phyloP scores from a whole-genome alignment of 106 monocot species.

The Cymbidium sinense region DNA sequence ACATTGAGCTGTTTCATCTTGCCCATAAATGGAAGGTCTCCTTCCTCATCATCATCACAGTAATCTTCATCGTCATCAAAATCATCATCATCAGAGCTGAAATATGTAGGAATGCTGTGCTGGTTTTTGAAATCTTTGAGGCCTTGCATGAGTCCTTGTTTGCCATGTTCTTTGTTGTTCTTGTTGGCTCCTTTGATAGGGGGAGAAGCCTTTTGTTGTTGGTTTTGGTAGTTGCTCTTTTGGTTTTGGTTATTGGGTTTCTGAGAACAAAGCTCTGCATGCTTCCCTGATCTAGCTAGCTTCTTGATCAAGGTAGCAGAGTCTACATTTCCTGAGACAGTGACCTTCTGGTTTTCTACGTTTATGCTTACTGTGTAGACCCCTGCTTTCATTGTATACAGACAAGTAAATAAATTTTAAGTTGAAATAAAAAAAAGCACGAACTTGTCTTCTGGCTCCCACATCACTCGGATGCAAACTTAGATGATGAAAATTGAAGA shows the following conservation, averaged over 20 bases:
- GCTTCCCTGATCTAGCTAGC: constrained; percentile 69
- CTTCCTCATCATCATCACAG: constrained; percentile 38
- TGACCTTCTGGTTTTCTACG: constrained; percentile 74
- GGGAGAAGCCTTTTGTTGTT: constrained; percentile 13
- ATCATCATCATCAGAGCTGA: constrained; percentile 46
- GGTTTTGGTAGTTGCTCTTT: constrained; percentile 23
- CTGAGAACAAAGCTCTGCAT: constrained; percentile 67
- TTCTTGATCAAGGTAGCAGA: constrained; percentile 63
- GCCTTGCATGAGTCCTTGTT: constrained; percentile 58
- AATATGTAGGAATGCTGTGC: constrained; percentile 17
- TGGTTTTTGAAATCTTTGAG: constrained; percentile 61
- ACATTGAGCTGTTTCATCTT: constrained; percentile 31
- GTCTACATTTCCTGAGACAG: constrained; percentile 72
- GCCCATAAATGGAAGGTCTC: constrained; percentile 30
- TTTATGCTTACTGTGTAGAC: constrained; percentile 74
- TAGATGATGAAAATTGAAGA: neutral
- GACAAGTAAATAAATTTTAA: neutral
- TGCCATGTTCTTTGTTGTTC: constrained; percentile 25
- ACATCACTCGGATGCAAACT: no score
- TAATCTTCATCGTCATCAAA: constrained; percentile 10
- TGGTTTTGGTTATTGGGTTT: constrained; percentile 25
- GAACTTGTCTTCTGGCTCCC: neutral
- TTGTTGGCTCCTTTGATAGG: constrained; percentile 24
- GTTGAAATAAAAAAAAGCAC: neutral
- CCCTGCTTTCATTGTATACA: constrained; percentile 30